phyloP scores from a whole-genome alignment of 2,329 filamentous ascomycete species.

The Ophiostoma novo-ulmi region DNA sequence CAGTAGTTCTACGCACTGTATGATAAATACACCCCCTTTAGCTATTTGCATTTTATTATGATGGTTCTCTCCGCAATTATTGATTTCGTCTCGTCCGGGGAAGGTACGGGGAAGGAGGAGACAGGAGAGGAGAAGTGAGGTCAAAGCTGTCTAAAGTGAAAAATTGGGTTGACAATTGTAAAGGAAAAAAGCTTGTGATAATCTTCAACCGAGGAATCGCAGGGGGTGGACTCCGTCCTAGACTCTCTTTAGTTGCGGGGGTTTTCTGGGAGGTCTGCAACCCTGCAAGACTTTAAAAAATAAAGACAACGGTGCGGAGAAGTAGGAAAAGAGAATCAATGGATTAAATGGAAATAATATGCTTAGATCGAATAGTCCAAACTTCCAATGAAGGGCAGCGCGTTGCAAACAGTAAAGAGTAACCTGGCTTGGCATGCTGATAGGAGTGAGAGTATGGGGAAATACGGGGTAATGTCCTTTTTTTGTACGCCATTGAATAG shows the following conservation, averaged over 20 bases:
- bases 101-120: background rate
- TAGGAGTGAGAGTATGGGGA: background rate
- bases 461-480: slow-evolving; percentile 1
- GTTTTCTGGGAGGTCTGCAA: background rate
- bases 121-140: background rate
- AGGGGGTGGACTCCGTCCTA: background rate
- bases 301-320: slow-evolving; percentile 7
- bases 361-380: too few relatives aligned
- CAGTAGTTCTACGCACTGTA: background rate
- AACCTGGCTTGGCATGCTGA: background rate
- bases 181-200: slow-evolving; percentile 9
- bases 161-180: background rate
- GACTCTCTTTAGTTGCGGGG: background rate
- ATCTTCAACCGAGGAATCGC: background rate
- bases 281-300: background rate
- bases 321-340: background rate
- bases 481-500: background rate
- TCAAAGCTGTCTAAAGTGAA: background rate
- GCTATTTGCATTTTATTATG: background rate
- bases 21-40: background rate
- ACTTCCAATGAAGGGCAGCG: background rate
- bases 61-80: background rate
- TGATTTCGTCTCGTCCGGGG: background rate
- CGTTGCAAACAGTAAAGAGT: background rate
- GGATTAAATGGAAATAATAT: background rate